These are phyloP conservation scores for Periconia macrospinosa DNA, from an alignment of 2,329 filamentous ascomycete genomes.

Conservation along the genomic window DNA sequence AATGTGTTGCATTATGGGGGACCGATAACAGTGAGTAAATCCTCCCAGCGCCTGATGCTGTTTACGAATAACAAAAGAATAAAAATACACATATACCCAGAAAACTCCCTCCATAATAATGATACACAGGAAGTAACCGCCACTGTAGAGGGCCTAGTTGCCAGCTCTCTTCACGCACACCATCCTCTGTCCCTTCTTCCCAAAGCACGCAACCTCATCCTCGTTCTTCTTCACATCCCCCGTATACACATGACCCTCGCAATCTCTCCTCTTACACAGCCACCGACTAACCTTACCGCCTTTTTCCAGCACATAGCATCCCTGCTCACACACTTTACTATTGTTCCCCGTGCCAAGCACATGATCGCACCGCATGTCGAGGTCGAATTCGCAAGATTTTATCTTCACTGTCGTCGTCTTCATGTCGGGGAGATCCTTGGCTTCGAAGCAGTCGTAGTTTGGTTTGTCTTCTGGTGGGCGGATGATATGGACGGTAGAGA, in stretches of 20 bases:
- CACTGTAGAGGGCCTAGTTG: too few relatives aligned
- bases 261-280: constrained; percentile 20
- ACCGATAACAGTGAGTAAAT: too few relatives aligned
- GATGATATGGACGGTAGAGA: constrained; percentile 7
- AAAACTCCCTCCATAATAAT: too few relatives aligned
- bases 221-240: constrained; percentile 16
- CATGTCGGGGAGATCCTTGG: constrained; percentile 16
- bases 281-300: constrained; percentile 16
- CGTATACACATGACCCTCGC: constrained; percentile 31
- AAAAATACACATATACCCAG: too few relatives aligned
- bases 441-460: constrained; percentile 16
- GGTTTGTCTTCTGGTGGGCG: constrained; percentile 12
- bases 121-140: too few relatives aligned
- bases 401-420: constrained; percentile 11
- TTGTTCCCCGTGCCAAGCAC: constrained; percentile 3
- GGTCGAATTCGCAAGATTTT: constrained; percentile 13
- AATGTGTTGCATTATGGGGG: too few relatives aligned
- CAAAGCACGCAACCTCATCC: constrained; percentile 25
- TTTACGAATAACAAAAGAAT: too few relatives aligned
- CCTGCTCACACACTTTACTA: constrained; percentile 12
- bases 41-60: too few relatives aligned
- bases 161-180: constrained; percentile 15
- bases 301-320: constrained; percentile 34
- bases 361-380: constrained; percentile 26
- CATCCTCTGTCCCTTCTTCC: constrained; percentile 29